Evolutionary conservation across 495 filamentous ascomycete genomes (phyloP).

Genomic region (Trichoderma asperelloides): DNA sequence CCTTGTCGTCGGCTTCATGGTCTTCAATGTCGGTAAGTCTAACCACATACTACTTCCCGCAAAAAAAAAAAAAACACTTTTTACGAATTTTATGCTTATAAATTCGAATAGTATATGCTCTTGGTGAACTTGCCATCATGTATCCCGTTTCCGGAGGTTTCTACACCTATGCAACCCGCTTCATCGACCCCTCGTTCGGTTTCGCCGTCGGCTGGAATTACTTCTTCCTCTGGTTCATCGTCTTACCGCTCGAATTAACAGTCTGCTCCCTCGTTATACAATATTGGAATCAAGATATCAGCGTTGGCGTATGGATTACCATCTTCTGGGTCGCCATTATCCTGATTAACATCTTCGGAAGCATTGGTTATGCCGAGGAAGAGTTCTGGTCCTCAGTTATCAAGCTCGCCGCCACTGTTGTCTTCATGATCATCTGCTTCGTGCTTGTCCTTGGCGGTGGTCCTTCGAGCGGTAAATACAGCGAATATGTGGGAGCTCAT

Average conservation of each 20-base stretch:
- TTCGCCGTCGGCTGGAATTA: constrained; percentile 87
- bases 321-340: constrained; percentile 72
- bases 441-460: constrained; percentile 62
- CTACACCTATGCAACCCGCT: constrained; percentile 60
- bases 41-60: neutral
- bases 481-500: constrained; percentile 48
- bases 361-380: constrained; percentile 65
- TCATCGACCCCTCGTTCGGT: constrained; percentile 70
- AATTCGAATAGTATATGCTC: constrained; percentile 45
- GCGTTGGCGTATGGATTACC: constrained; percentile 58
- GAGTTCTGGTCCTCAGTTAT: constrained; percentile 44
- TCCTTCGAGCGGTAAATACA: constrained; percentile 35
- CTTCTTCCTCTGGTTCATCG: constrained; percentile 53
- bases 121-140: constrained; percentile 66
- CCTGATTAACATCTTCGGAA: constrained; percentile 63
- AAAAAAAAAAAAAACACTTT: too few species aligned
- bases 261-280: constrained; percentile 44
- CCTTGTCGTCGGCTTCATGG: constrained; percentile 45
- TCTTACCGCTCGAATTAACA: constrained; percentile 47
- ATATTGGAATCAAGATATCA: constrained; percentile 46
- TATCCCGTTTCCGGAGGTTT: constrained; percentile 54
- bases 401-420: constrained; percentile 51
- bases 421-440: constrained; percentile 63
- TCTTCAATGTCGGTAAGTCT: constrained; percentile 40
- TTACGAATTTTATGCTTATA: constrained; percentile 1